Evolutionary conservation across 2,329 filamentous ascomycete genomes (phyloP).

Genomic region (Alternaria brassicae): DNA sequence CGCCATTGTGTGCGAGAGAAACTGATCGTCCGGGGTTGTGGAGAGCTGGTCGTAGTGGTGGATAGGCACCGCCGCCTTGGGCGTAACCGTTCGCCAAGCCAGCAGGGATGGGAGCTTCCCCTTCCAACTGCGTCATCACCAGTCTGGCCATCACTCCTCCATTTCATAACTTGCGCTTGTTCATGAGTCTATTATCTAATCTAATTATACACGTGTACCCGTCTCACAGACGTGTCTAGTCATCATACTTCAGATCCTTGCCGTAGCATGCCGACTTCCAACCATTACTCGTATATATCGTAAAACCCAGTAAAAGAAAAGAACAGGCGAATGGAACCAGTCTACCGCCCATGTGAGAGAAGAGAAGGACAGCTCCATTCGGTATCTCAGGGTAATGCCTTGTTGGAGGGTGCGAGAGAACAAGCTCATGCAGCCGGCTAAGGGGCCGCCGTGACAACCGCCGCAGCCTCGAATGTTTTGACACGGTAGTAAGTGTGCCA

Average conservation of each 20-base stretch:
- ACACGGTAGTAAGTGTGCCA: conserved; percentile 55
- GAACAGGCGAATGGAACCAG: conserved; percentile 10
- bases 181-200: conserved; percentile 7
- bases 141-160: not conserved
- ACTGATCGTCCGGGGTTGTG: conserved; percentile 38
- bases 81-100: conserved; percentile 35
- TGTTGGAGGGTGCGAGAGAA: not conserved
- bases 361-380: not conserved
- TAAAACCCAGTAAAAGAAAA: conserved; percentile 10
- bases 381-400: not conserved
- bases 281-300: conserved; percentile 17
- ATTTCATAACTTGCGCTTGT: not conserved
- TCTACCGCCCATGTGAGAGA: conserved; percentile 1
- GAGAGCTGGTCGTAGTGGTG: conserved; percentile 34
- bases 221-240: conserved; percentile 2
- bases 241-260: conserved; percentile 2
- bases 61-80: conserved; percentile 30
- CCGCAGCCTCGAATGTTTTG: conserved; percentile 39
- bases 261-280: conserved; percentile 1
- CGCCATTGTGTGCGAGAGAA: conserved; percentile 48
- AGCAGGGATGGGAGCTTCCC: conserved; percentile 37
- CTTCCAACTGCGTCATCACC: conserved; percentile 39
- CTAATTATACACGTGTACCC: conserved; percentile 3
- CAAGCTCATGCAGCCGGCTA: not conserved
- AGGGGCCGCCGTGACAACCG: conserved; percentile 9